Evolutionary conservation across 163 green algal species (phyloP), one percentile per base, ranked within the genome.

Genomic region (Picocystis sp.): DNA sequence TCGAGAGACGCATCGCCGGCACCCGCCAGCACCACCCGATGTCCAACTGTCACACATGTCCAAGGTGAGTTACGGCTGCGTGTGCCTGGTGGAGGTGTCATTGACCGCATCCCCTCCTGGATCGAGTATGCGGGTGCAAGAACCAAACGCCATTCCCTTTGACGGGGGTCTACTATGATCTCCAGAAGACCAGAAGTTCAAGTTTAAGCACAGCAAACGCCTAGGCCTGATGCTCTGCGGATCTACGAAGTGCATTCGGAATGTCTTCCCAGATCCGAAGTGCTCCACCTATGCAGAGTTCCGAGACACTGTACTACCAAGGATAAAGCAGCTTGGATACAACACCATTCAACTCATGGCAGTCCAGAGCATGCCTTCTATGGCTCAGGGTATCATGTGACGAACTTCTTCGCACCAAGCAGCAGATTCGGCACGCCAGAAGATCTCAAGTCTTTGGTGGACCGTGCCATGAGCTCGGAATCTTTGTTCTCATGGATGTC

Each of bases 201-300:
- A 71, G 12, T 97, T 94, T 72, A 92, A 92, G 71, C 89, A 94
- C 70, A 75, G 81, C 12, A 72, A 19, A 19, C 17, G 17, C 17
- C 17, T 19, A 19, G 17, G 17, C 17, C 10, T 13, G 38, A 35
- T 14, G 47, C 68, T 2, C 75, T 94, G 43, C 75, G 80, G 49
- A 94, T 96, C 54, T 97, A 97, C 62, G 89, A 97, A 74, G 78
- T 79, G 0, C 89, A 97, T 62, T 97, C 17, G 89, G 89, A 53
- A 97, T 97, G 89, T 83, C 67, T 48, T 70, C 66, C 74, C 87
- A 64, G 72, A 88, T 52, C 57, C 43, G 52, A 58, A 62, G 9
- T 79, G 95, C 9, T 80, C 78, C 38, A 73, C 72, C 9, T 97
- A 97, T 63, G 14, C 25, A 13, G 52, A 76, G 2, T 76, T 59